These are phyloP conservation scores for Cladophialophora carrionii DNA, from an alignment of 2,329 filamentous ascomycete genomes.

Conservation along the genomic window DNA sequence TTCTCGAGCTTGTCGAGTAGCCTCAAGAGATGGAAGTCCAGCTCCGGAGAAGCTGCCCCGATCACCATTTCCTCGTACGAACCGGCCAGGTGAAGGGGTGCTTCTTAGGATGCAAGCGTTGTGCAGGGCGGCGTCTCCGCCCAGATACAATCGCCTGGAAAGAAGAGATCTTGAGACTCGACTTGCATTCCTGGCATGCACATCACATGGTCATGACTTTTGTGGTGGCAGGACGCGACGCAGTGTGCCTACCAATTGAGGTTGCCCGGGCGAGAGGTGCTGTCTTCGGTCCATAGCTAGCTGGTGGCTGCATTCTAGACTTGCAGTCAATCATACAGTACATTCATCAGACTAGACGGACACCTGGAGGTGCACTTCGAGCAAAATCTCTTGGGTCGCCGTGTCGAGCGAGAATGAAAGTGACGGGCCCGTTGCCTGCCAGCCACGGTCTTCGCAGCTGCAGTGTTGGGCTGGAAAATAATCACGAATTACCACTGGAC, in stretches of 20 bases:
- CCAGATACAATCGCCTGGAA: neutral
- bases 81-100: neutral
- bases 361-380: too few species aligned
- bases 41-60: neutral
- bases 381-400: too few species aligned
- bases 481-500: neutral
- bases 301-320: too few species aligned
- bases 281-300: too few species aligned
- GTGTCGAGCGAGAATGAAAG: slow-evolving; percentile 10
- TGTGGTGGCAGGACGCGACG: too few species aligned
- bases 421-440: neutral
- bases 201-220: slow-evolving; percentile 12
- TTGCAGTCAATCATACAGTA: too few species aligned
- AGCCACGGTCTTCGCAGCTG: neutral
- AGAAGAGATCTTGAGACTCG: slow-evolving; percentile 8
- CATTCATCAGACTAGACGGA: too few species aligned
- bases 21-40: neutral
- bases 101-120: neutral
- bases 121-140: neutral
- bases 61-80: neutral
- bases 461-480: neutral
- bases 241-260: too few species aligned
- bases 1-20: neutral
- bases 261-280: too few species aligned
- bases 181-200: slow-evolving; percentile 9